phyloP scores from a whole-genome alignment of 139 green algal genomes.

The Nannochloris sp. region DNA sequence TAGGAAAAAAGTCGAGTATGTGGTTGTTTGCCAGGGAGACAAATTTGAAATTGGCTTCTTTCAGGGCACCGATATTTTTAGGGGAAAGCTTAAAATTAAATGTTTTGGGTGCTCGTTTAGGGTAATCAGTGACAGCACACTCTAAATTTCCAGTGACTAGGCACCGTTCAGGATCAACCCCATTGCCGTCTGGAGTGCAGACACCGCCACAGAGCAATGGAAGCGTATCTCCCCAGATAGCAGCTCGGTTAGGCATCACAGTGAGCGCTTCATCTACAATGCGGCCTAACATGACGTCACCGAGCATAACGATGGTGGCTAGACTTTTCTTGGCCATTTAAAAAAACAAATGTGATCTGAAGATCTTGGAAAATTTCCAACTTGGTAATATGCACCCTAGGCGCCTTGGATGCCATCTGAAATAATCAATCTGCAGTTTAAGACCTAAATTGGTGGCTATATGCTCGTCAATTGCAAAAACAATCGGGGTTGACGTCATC shows the following conservation, averaged over 20 bases:
- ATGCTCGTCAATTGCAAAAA: not conserved
- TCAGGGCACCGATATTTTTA: constrained; percentile 21
- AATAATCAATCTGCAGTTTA: no score
- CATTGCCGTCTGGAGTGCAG: not conserved
- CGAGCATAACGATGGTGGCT: constrained; percentile 29
- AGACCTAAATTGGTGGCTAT: not conserved
- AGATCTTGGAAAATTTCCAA: no score
- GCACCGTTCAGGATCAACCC: constrained; percentile 23
- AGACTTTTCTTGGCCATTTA: not conserved
- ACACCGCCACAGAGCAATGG: no score
- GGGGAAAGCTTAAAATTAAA: constrained; percentile 65
- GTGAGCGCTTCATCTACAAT: constrained; percentile 42
- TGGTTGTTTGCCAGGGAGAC: constrained; percentile 64
- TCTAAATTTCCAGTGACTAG: constrained; percentile 53
- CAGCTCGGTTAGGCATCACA: not conserved
- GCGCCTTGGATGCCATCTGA: no score
- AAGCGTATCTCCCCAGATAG: constrained; percentile 48
- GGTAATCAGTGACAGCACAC: constrained; percentile 45
- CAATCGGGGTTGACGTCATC: no score
- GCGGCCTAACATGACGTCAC: constrained; percentile 50
- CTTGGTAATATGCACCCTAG: no score
- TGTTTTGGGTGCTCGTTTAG: constrained; percentile 30
- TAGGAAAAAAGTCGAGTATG: constrained; percentile 40
- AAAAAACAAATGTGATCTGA: not conserved
- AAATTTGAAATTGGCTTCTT: constrained; percentile 30